Evolutionary conservation across 768 basidiomycete genomes (phyloP).

Genomic region (Russula abietina): DNA sequence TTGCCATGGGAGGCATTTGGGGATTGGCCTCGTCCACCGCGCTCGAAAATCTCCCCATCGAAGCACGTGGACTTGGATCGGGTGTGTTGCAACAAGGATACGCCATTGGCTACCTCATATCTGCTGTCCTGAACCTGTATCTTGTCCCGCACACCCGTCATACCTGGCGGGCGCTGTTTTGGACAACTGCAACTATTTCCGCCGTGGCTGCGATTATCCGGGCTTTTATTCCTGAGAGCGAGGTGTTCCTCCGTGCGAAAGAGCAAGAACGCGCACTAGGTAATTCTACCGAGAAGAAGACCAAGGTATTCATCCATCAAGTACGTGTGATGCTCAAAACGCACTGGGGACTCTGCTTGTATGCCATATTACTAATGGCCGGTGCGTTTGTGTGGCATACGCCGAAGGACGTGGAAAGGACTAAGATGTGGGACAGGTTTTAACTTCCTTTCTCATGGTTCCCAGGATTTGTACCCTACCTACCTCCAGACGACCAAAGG

Average conservation of each 20-base stretch:
- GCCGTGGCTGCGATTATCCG: constrained; percentile 64
- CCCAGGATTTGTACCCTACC: constrained; percentile 40
- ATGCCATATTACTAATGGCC: constrained; percentile 78
- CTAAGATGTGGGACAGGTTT: constrained; percentile 32
- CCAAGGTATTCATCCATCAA: constrained; percentile 66
- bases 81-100: constrained; percentile 89
- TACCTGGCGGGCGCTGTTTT: constrained; percentile 76
- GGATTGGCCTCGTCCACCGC: constrained; percentile 75
- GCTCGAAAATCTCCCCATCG: constrained; percentile 84
- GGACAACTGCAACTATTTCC: constrained; percentile 66
- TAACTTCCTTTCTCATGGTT: constrained; percentile 50
- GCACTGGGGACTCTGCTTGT: constrained; percentile 81
- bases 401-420: background rate
- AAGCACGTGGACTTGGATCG: constrained; percentile 76
- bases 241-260: constrained; percentile 62
- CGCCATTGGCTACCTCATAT: constrained; percentile 78
- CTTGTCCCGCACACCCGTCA: constrained; percentile 38
- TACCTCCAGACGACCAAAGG: constrained; percentile 35
- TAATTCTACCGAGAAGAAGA: constrained; percentile 43
- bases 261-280: constrained; percentile 44
- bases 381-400: constrained; percentile 27
- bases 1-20: constrained; percentile 90
- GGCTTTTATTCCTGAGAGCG: constrained; percentile 68
- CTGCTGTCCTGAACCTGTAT: constrained; percentile 73
- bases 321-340: constrained; percentile 66